A percentile compares a stretch with the other conserved stretches of the same genome.
Evolutionary conservation across 345 rosid genomes (phyloP).

Genomic region (Rubroshorea leprosula): DNA sequence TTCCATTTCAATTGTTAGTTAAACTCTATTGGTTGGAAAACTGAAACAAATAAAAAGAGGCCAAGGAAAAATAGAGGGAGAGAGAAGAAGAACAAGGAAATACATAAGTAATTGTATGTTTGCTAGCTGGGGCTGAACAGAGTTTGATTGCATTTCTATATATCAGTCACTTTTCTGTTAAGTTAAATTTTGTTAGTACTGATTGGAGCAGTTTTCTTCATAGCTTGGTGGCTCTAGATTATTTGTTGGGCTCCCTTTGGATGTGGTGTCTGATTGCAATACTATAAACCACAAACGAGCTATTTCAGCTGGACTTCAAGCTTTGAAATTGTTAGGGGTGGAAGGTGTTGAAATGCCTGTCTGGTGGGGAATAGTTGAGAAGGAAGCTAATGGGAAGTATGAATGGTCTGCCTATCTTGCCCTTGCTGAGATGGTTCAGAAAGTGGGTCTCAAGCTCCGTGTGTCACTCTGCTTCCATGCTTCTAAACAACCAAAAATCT

Average conservation of each 20-base stretch:
- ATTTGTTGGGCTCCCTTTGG: constrained; percentile 83
- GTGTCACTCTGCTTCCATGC: constrained; percentile 73
- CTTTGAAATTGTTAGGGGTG: constrained; percentile 78
- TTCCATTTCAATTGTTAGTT: too few relatives aligned
- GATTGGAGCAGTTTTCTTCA: constrained; percentile 6
- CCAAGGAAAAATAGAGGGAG: too few relatives aligned
- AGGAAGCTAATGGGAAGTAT: constrained; percentile 67
- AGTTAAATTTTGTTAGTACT: neutral
- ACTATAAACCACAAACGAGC: constrained; percentile 68
- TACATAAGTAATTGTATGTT: too few relatives aligned
- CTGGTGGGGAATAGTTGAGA: constrained; percentile 97
- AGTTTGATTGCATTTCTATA: too few relatives aligned
- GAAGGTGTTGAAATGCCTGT: constrained; percentile 87
- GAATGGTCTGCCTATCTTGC: constrained; percentile 81
- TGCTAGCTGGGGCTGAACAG: neutral
- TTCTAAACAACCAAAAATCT: constrained; percentile 32
- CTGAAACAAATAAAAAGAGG: too few relatives aligned
- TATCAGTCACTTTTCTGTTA: too few relatives aligned
- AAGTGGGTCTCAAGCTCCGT: constrained; percentile 73
- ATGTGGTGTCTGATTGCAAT: constrained; percentile 57
- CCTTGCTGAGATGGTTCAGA: constrained; percentile 71
- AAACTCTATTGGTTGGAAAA: too few relatives aligned
- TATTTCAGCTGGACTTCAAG: constrained; percentile 70
- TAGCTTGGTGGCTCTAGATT: constrained; percentile 55
- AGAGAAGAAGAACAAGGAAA: too few relatives aligned